phyloP scores from a whole-genome alignment of 75 land plant genomes.

The Cryptomeria japonica region DNA sequence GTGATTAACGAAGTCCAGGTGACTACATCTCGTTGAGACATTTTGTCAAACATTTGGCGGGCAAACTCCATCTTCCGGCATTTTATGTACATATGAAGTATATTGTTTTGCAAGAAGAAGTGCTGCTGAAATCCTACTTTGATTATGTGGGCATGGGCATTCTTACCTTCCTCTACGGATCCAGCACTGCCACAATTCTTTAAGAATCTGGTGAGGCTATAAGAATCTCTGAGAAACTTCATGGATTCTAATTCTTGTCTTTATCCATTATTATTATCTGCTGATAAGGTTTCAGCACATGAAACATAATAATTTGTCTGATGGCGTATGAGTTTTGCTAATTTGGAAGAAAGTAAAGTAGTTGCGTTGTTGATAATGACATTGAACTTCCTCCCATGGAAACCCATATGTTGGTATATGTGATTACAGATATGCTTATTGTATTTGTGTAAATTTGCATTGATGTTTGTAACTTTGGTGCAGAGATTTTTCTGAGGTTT shows the following conservation, averaged over 20 bases:
- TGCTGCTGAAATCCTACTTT: conserved; percentile 37
- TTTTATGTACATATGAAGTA: conserved; percentile 62
- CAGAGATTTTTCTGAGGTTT: neutral
- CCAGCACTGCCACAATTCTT: conserved; percentile 32
- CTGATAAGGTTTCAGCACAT: neutral
- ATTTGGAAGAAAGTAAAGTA: neutral
- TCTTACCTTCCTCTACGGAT: conserved; percentile 37
- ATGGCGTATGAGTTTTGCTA: neutral
- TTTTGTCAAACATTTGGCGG: conserved; percentile 40
- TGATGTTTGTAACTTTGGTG: neutral
- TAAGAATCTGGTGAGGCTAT: conserved; percentile 43
- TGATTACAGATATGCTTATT: no score
- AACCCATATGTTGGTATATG: neutral
- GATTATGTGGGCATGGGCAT: conserved; percentile 49
- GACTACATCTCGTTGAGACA: conserved; percentile 42
- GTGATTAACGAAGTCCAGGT: conserved; percentile 68
- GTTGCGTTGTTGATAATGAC: neutral
- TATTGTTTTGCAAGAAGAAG: conserved; percentile 55
- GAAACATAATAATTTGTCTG: neutral
- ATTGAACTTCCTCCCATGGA: neutral
- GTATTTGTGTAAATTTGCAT: no score
- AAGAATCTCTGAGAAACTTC: conserved; percentile 13
- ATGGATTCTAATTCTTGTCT: neutral
- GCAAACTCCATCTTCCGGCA: conserved; percentile 50
- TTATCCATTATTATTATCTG: neutral